phyloP scores from a whole-genome alignment of 1,139 yeast species.

The Candida anutae region DNA sequence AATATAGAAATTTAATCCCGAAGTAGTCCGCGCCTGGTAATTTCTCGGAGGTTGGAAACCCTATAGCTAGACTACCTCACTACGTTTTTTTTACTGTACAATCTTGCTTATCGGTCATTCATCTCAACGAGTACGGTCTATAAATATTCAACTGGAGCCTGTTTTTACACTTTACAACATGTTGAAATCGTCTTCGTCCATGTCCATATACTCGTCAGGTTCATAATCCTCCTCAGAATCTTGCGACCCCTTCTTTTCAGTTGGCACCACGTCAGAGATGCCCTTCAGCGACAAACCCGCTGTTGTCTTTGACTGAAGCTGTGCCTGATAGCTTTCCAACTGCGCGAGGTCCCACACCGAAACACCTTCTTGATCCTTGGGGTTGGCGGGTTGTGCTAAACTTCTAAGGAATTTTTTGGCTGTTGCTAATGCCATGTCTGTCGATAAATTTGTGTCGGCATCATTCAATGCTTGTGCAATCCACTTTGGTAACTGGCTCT shows the following conservation, averaged over 20 bases:
- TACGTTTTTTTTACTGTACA: neutral
- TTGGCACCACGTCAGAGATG: slow-evolving; percentile 8
- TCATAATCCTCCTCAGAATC: slow-evolving; percentile 22
- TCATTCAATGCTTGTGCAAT: slow-evolving; percentile 87
- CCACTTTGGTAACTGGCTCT: slow-evolving; percentile 92
- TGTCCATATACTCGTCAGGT: too few species aligned
- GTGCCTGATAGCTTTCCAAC: slow-evolving; percentile 52
- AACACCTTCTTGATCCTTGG: slow-evolving; percentile 88
- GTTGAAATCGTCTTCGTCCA: slow-evolving; percentile 41
- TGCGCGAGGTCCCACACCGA: slow-evolving; percentile 87
- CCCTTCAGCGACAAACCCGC: too few species aligned
- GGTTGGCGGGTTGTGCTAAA: slow-evolving; percentile 90
- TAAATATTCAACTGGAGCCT: too few species aligned
- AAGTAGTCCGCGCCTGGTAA: too few species aligned
- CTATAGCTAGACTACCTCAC: neutral
- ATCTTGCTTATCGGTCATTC: too few species aligned
- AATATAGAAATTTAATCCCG: too few species aligned
- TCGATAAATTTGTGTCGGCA: slow-evolving; percentile 85
- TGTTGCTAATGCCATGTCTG: slow-evolving; percentile 95
- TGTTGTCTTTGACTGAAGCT: slow-evolving; percentile 21
- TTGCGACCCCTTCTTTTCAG: slow-evolving; percentile 7
- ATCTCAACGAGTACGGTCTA: too few species aligned
- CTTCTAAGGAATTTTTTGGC: slow-evolving; percentile 88
- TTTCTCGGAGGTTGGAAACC: too few species aligned
- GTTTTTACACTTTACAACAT: slow-evolving; percentile 7